These are phyloP conservation scores for Epichloe aotearoae DNA, from an alignment of 2,329 filamentous ascomycete genomes.

Conservation along the genomic window DNA sequence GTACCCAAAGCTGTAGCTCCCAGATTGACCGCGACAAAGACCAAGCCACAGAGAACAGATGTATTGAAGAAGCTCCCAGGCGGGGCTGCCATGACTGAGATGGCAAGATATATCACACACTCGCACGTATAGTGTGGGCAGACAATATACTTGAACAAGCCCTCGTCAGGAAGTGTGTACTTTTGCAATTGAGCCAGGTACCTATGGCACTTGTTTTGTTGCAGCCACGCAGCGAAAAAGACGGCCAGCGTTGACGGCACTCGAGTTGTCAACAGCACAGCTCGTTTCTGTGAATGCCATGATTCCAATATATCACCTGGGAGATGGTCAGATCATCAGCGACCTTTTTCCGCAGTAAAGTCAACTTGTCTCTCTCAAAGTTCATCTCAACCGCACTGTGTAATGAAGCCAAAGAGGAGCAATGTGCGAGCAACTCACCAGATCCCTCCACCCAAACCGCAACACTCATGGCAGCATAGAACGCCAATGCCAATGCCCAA, in stretches of 20 bases:
- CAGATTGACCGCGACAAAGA: constrained; percentile 69
- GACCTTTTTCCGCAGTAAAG: neutral
- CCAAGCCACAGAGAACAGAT: constrained; percentile 54
- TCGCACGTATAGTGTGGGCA: constrained; percentile 91
- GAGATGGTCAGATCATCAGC: neutral
- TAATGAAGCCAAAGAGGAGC: neutral
- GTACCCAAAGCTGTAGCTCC: constrained; percentile 70
- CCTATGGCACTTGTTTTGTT: constrained; percentile 63
- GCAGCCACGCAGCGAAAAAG: constrained; percentile 55
- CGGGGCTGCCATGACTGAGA: constrained; percentile 64
- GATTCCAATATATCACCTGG: constrained; percentile 21
- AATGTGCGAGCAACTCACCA: constrained; percentile 32
- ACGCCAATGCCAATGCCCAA: constrained; percentile 65
- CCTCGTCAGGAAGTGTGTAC: constrained; percentile 67
- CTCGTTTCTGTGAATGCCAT: constrained; percentile 15
- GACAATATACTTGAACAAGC: constrained; percentile 57
- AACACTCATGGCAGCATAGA: constrained; percentile 61
- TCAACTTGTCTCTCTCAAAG: neutral
- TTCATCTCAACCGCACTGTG: too few relatives aligned
- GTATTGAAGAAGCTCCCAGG: constrained; percentile 51
- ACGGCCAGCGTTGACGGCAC: constrained; percentile 38
- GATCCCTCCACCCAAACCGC: constrained; percentile 77
- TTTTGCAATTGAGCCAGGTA: constrained; percentile 60
- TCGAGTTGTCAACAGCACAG: constrained; percentile 12
- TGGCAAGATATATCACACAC: constrained; percentile 67